phyloP scores from a whole-genome alignment of 192 early-diverging fungal species.

The Dissophora ornata region DNA sequence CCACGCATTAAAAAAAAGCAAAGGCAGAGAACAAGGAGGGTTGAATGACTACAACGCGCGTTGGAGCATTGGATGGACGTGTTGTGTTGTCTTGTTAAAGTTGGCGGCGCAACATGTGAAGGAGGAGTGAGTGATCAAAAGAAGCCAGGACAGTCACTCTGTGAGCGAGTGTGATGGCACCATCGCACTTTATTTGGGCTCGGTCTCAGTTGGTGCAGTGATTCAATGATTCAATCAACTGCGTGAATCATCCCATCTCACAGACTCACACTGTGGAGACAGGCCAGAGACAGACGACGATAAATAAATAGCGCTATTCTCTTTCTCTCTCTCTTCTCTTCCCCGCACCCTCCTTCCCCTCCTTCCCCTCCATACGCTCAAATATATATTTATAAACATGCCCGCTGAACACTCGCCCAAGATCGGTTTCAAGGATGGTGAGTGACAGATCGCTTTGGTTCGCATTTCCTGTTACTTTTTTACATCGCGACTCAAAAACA shows the following conservation, averaged over 20 bases:
- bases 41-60: no score
- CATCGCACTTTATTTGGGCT: no score
- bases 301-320: not conserved
- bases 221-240: no score
- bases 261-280: not conserved
- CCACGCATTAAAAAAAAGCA: no score
- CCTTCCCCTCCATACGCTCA: constrained; percentile 2
- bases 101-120: no score
- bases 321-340: not conserved
- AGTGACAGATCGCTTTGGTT: not conserved
- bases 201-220: no score
- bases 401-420: constrained; percentile 30
- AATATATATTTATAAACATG: constrained; percentile 17
- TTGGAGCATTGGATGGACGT: no score
- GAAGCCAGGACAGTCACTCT: no score
- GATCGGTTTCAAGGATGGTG: constrained; percentile 53
- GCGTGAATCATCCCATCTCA: constrained; percentile 1
- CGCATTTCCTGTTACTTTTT: not conserved
- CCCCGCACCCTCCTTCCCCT: not conserved
- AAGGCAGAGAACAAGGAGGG: no score
- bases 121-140: no score
- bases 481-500: not conserved
- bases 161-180: no score
- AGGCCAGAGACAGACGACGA: not conserved
- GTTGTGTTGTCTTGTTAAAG: no score